A percentile compares a stretch with the other conserved stretches of the same genome.
phyloP scores from a whole-genome alignment of 78 protist genomes.

The Goniomonas avonlea region DNA sequence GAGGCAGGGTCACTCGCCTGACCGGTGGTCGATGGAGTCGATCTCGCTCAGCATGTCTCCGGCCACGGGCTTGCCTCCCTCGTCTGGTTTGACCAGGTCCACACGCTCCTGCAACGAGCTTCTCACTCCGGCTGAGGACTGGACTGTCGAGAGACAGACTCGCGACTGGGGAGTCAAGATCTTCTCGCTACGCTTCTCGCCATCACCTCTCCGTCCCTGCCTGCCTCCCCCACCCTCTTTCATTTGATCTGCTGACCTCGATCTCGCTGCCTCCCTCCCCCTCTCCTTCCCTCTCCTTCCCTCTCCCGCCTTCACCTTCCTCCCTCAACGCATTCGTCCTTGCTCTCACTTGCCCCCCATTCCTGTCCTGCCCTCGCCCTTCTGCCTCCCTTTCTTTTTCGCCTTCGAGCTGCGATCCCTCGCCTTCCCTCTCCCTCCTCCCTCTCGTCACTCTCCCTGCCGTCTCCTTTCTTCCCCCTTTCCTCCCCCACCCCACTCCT shows the following conservation, averaged over 20 bases:
- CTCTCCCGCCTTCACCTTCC: constrained; percentile 4
- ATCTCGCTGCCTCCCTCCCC: background rate
- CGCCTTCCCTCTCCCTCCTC: background rate
- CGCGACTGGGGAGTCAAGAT: too few relatives aligned
- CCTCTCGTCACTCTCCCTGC: too few relatives aligned
- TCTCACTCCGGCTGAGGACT: too few relatives aligned
- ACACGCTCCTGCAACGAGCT: too few relatives aligned
- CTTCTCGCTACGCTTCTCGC: background rate
- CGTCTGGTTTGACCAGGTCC: too few relatives aligned
- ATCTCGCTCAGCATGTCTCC: too few relatives aligned
- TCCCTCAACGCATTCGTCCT: background rate
- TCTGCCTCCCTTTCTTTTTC: background rate
- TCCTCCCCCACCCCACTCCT: background rate
- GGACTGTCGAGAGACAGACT: too few relatives aligned
- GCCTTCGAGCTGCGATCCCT: background rate
- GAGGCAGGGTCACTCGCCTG: too few relatives aligned
- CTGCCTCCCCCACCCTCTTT: background rate
- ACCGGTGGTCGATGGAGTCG: too few relatives aligned
- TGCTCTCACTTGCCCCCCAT: background rate
- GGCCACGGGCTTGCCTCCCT: too few relatives aligned
- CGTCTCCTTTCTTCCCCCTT: too few relatives aligned
- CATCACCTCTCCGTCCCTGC: background rate
- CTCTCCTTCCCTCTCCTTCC: background rate
- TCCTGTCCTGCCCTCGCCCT: background rate
- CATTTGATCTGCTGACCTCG: background rate